A percentile compares a stretch with the other conserved stretches of the same genome.
phyloP scores from a whole-genome alignment of 176 grass and related monocot genomes.

The Aechmea fasciata region DNA sequence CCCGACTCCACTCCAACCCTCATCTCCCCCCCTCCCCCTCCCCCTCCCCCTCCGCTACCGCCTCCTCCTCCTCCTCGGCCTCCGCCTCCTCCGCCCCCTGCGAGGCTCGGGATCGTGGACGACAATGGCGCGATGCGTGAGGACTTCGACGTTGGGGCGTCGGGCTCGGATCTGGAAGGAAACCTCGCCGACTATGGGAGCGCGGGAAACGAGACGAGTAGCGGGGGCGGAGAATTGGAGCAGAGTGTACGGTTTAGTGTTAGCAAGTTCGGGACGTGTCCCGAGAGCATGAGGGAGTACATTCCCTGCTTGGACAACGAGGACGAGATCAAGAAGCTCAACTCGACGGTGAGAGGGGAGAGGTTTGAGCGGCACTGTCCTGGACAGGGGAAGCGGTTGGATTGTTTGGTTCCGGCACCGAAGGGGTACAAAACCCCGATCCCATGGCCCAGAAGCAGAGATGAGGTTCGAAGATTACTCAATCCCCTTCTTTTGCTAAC shows the following conservation, averaged over 20 bases:
- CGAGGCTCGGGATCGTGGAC: constrained; percentile 52
- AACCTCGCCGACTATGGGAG: constrained; percentile 9
- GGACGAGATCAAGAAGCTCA: constrained; percentile 58
- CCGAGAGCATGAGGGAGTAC: constrained; percentile 66
- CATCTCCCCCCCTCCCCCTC: not conserved
- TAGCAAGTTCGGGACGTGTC: constrained; percentile 44
- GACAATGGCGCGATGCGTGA: constrained; percentile 62
- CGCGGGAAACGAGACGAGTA: constrained; percentile 7
- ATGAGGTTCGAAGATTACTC: constrained; percentile 52
- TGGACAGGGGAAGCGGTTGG: constrained; percentile 43
- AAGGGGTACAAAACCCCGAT: constrained; percentile 72
- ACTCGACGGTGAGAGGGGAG: constrained; percentile 53
- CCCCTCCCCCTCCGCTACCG: not conserved
- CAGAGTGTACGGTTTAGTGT: constrained; percentile 22
- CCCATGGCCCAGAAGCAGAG: constrained; percentile 82
- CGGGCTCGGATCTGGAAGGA: constrained; percentile 36
- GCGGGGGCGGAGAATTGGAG: not conserved
- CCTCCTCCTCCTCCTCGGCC: constrained; percentile 8
- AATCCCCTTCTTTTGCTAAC: constrained; percentile 10
- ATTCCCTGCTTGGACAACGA: constrained; percentile 89
- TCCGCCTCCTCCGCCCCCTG: constrained; percentile 23
- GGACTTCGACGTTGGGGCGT: constrained; percentile 41
- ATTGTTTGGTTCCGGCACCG: constrained; percentile 61
- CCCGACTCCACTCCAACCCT: constrained; percentile 14
- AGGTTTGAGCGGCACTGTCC: constrained; percentile 86